Base-by-base conservation (phyloP, 495 filamentous ascomycete species). In the Friedmanniomyces simplex region DNA sequence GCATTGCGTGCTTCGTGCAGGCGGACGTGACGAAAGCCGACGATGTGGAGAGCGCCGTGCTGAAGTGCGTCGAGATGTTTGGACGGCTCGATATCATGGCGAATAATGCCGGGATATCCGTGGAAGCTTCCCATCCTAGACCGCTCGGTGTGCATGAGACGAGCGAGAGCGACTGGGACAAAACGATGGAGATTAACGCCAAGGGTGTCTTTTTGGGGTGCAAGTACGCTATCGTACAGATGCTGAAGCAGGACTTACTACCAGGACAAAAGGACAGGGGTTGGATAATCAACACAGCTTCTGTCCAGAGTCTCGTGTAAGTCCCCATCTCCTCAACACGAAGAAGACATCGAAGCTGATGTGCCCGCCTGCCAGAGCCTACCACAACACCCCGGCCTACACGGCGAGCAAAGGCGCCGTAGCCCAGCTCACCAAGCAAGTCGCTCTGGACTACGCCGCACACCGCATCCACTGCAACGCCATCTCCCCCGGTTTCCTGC, bases 161-260 rank as follows among this genome's bases (percentile, higher is more conserved):
- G 2, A 59, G 61, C 0, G 73, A 77, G 47, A 50, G 64, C 0
- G 69, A 62, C 0, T 89, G 84, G 84, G 74, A 80, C 6, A 85
- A 87, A 79, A 79, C 79, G 2, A 87, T 84, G 45, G 79, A 81
- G n/a, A 83, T 82, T 45, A 79, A 89, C 66, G 83, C 85, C 0
- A 74, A 74, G 18, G 85, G 86, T 10, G 73, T 74, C 25, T 81
- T 79, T 58, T 68, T 81, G 1, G 78, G 77, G 5, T 75, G 70
- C 43, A 74, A 74, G 46, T 79, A 76, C 52, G 77, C 73, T 0
- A 58, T 72, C n/a, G 57, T 62, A 0, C 79, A 82, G 63, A 79
- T 81, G 73, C 57, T 80, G 14, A 61, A 65, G 18, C 80, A 83
- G 57, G 69, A 74, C 8, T 71, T 68, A 0, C 65, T 69, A 56